These are phyloP conservation scores for Tetrapyrgos nigripes DNA, from an alignment of 1,284 basidiomycete species.

Conservation along the genomic window DNA sequence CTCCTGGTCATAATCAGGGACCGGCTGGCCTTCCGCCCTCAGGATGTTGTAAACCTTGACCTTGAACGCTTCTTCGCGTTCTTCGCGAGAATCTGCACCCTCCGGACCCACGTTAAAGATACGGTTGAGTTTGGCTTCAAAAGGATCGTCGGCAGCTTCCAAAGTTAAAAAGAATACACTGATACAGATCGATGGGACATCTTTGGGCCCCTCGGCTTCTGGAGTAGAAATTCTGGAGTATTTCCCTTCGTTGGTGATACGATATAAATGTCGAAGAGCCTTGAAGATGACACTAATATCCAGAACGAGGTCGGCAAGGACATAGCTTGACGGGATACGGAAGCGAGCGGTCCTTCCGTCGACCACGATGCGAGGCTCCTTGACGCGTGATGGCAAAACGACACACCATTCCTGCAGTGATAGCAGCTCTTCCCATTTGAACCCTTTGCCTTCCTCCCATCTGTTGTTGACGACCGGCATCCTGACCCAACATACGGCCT, in stretches of 20 bases:
- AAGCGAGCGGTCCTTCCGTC: constrained; percentile 74
- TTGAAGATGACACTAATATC: constrained; percentile 73
- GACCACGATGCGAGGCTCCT: constrained; percentile 50
- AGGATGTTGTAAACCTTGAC: constrained; percentile 77
- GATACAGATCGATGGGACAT: constrained; percentile 71
- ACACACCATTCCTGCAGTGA: constrained; percentile 68
- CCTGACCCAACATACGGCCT: constrained; percentile 53
- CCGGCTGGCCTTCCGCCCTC: constrained; percentile 40
- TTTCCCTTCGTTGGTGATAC: constrained; percentile 51
- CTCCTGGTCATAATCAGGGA: constrained; percentile 44
- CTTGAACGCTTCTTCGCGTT: constrained; percentile 83
- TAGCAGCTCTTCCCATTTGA: constrained; percentile 83
- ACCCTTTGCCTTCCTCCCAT: constrained; percentile 39
- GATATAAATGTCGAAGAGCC: constrained; percentile 67
- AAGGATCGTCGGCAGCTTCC: constrained; percentile 89
- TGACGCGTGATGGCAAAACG: constrained; percentile 37
- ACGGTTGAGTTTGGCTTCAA: constrained; percentile 83
- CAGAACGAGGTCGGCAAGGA: constrained; percentile 76
- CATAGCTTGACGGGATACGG: constrained; percentile 82
- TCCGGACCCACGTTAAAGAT: constrained; percentile 82
- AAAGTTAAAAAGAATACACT: constrained; percentile 67
- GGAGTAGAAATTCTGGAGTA: constrained; percentile 62
- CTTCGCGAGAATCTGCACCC: constrained; percentile 78
- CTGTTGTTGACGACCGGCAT: constrained; percentile 36
- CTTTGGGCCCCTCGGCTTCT: constrained; percentile 73